Percentiles rank a stretch among this genome's conserved stretches.
Conservation (phyloP, 768 basidiomycete species). For the Tylopilus vinaceipallidus region DNA sequence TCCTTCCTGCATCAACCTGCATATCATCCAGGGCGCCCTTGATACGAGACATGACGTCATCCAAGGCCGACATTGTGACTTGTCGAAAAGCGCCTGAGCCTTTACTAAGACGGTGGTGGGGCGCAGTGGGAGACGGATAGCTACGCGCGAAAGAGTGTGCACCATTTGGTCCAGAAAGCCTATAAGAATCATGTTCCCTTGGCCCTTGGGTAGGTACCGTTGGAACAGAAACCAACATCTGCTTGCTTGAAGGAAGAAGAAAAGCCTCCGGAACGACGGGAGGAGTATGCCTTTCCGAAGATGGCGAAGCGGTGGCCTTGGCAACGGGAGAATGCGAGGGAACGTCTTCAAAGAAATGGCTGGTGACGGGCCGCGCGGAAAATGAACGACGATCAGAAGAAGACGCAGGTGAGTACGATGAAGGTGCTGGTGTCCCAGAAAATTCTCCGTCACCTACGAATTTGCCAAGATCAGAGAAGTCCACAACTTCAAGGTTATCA, state of each 20-base stretch:
- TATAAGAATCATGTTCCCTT: slow-evolving; percentile 21
- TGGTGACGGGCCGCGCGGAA: slow-evolving; percentile 52
- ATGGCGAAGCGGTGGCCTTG: slow-evolving; percentile 25
- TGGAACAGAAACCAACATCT: slow-evolving; percentile 1
- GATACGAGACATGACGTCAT: slow-evolving; percentile 84
- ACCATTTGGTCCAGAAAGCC: slow-evolving; percentile 20
- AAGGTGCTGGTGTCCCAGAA: slow-evolving; percentile 11
- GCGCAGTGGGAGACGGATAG: slow-evolving; percentile 14
- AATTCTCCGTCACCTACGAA: slow-evolving; percentile 48
- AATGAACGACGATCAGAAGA: slow-evolving; percentile 26
- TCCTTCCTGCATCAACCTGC: slow-evolving; percentile 45
- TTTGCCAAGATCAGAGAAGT: slow-evolving; percentile 74
- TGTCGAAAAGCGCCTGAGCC: slow-evolving; percentile 39
- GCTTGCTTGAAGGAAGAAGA: slow-evolving; percentile 8
- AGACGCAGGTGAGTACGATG: slow-evolving; percentile 19
- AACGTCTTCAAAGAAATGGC: slow-evolving; percentile 70
- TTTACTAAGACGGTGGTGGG: slow-evolving; percentile 24
- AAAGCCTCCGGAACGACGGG: slow-evolving; percentile 17
- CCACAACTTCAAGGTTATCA: slow-evolving; percentile 75
- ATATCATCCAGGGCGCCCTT: slow-evolving; percentile 75
- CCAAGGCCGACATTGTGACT: slow-evolving; percentile 67
- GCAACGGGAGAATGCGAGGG: slow-evolving; percentile 38
- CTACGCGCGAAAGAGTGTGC: slow-evolving; percentile 12
- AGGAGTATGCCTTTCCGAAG: slow-evolving; percentile 16
- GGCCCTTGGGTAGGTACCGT: slow-evolving; percentile 5